A percentile compares a stretch with the other conserved stretches of the same genome.
These are phyloP conservation scores for Arthrobotrys conoides DNA, from an alignment of 2,329 filamentous ascomycete species.

Conservation along the genomic window DNA sequence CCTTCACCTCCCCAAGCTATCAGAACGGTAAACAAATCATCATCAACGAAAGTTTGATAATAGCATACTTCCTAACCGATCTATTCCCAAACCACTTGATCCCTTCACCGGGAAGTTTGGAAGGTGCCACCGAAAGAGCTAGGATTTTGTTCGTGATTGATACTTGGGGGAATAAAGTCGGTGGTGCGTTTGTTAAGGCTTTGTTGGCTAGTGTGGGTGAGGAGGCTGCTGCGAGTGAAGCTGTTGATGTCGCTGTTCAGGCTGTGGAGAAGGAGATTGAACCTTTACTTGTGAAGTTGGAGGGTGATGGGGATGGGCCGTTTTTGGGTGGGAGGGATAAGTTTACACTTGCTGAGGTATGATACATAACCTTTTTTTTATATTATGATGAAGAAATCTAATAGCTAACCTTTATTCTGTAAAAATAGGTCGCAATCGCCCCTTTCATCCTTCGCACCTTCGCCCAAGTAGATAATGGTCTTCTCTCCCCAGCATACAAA, in stretches of 20 bases:
- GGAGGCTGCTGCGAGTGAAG: slow-evolving; percentile 70
- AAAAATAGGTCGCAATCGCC: slow-evolving; percentile 75
- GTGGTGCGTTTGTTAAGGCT: slow-evolving; percentile 69
- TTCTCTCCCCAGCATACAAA: slow-evolving; percentile 71
- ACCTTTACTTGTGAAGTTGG: slow-evolving; percentile 73
- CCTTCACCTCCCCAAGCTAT: slow-evolving; percentile 67
- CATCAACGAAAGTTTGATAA: slow-evolving; percentile 76
- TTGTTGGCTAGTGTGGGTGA: slow-evolving; percentile 68
- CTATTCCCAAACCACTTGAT: slow-evolving; percentile 76
- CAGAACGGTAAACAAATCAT: slow-evolving; percentile 82
- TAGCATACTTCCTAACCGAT: slow-evolving; percentile 71
- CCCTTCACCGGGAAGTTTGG: slow-evolving; percentile 71
- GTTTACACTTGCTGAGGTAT: slow-evolving; percentile 81
- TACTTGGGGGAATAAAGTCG: slow-evolving; percentile 76
- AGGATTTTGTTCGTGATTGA: slow-evolving; percentile 80
- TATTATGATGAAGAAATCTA: slow-evolving; percentile 51
- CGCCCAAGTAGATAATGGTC: slow-evolving; percentile 70
- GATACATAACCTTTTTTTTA: slow-evolving; percentile 10
- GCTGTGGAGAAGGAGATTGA: slow-evolving; percentile 79
- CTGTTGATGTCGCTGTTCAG: slow-evolving; percentile 70
- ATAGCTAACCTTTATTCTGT: neutral
- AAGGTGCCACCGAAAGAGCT: slow-evolving; percentile 76
- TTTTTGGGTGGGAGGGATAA: slow-evolving; percentile 77
- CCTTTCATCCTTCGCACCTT: slow-evolving; percentile 74
- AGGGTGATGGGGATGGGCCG: slow-evolving; percentile 68